Evolutionary conservation across 129 eudicot genomes (phyloP), one percentile per base, ranked within the genome.

Genomic region (Mikania micrantha): DNA sequence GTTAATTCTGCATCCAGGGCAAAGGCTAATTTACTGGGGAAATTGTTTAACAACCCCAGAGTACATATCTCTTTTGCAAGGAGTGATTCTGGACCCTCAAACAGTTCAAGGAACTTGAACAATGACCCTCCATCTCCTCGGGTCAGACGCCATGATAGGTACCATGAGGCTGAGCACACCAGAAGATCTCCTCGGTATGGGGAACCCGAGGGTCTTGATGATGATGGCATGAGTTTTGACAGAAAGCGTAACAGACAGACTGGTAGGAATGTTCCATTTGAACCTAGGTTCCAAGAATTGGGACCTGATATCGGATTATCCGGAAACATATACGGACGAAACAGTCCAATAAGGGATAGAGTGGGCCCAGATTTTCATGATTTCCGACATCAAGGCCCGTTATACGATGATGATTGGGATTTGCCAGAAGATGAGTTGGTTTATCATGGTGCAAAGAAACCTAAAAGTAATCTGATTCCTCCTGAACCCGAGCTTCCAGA

Each of bases 31-130:
- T 77, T 93, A 15, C 96, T 86, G 32, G 98, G 98, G 34, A 85
- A 82, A 48, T 77, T 93, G 73, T 93, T 93, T 73, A 88, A 88
- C 25, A 82, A 88, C 78, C 96, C 98, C 19, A 91, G 98, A 34
- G 92, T 93, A 21, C 91, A 84, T 80, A 88, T 92, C 4, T 76
- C 83, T 58, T 92, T 92, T 63, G 95, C 98, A 22, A 84, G 61
- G 74, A 80, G 69, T 29, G 98, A 88, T 49, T 70, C 78, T 19
- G 85, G 87, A 40, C 25, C 84, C 7, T 77, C 88, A 9, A 74
- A 65, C 64, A 70, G 75, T 67, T 91, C 86, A 64, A 78, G 87
- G 60, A 85, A 74, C 66, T 58, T 78, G 45, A 39, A 25, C 29
- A 77, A 81, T 50, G 84, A 80, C 73, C 93, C 97, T 45, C 75